Conservation (phyloP, 176 grass and related monocot genomes). For the bread wheat (Triticum aestivum) region IWGSC_CS_RefSeq_v2.1 NC_057801.1:32354104-32354603, state of each 20-base stretch:
- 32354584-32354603: too few species aligned
- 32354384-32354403: too few species aligned
- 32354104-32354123: constrained; percentile 51
- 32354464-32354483: too few species aligned
- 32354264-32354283: constrained; percentile 56
- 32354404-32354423: too few species aligned
- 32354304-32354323: constrained; percentile 42
- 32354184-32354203: background rate
- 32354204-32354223: background rate
- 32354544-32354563: too few species aligned
- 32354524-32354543: too few species aligned
- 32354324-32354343: background rate
- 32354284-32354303: constrained; percentile 62
- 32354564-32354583: too few species aligned
- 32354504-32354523: too few species aligned
- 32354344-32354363: background rate
- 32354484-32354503: too few species aligned
- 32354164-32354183: background rate
- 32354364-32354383: too few species aligned
- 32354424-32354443: too few species aligned
- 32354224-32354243: constrained; percentile 84
- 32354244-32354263: constrained; percentile 42
- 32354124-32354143: background rate
- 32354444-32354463: too few species aligned
- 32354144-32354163: background rate